Base-by-base conservation (phyloP, 306 rosid genomes). In the Castanospermum australe region DNA sequence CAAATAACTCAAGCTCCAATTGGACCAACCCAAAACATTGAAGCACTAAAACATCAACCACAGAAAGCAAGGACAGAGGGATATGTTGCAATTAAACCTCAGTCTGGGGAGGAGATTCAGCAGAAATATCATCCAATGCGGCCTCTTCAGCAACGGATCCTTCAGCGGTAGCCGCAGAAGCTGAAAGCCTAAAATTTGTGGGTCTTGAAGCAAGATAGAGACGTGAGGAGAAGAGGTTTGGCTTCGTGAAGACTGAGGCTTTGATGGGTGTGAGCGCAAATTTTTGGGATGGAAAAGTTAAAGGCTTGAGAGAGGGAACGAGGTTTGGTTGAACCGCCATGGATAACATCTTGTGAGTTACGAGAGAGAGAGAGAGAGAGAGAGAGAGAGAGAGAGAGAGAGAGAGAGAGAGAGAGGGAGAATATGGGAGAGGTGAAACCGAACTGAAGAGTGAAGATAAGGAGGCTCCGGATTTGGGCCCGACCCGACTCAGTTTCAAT, bases 251-350 rank as follows among this genome's bases (percentile, higher is more conserved):
- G 56, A 66, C 21, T 14, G 83, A 83, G 48, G 84, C 20, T 73
- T 80, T 85, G 28, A 76, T 3, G 77, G 83, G 65, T 30, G 38
- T 54, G 30, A 80, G 68, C 0, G 62, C 57, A 36, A 45, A 55
- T 47, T 56, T 78, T 0, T 75, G 54, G 35, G 84, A 77, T 33
- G 78, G 69, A 65, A 83, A 71, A 8, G 88, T 33, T 12, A 60
- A 48, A 75, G 92, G 85, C 22, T 76, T 86, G 24, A 68, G 72
- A 76, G 82, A 38, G 5, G 77, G 87, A 44, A 67, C 76, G 6
- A 79, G 64, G 78, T 62, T 86, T 57, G 91, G 82, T 65, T 86
- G 92, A 62, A 88, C 14, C 35, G 83, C 88, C 85, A 85, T 64
- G 1, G 89, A 61, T 65, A 87, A 70, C 82, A 80, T 84, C 55